phyloP scores from a whole-genome alignment of 108 stramenopile species.

The Nitzschia sp. region DNA sequence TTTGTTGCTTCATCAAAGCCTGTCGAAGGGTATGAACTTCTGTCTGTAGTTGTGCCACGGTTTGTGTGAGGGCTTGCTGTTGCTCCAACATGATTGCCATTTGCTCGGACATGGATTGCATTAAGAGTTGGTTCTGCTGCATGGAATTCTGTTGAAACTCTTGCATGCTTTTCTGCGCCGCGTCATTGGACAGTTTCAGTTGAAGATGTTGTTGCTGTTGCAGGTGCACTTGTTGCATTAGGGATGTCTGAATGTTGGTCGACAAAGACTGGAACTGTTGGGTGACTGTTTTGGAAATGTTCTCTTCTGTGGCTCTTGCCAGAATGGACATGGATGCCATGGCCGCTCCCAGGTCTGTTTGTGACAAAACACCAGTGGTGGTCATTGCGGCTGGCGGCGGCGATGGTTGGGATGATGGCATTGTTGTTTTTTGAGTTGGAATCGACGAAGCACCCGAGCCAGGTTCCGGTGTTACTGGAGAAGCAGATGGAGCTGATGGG shows the following conservation, averaged over 20 bases:
- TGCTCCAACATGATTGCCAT: conserved; percentile 17
- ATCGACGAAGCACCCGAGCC: neutral
- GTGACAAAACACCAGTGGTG: neutral
- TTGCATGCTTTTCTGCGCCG: conserved; percentile 12
- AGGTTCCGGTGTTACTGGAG: conserved; percentile 20
- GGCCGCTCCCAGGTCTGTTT: conserved; percentile 39
- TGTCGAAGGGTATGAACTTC: conserved; percentile 16
- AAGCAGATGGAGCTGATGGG: neutral
- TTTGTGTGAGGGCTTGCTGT: conserved; percentile 7
- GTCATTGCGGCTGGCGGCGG: neutral
- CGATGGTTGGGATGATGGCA: neutral
- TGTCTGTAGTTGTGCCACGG: conserved; percentile 12
- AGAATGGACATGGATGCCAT: conserved; percentile 44
- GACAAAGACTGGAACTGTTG: conserved; percentile 15
- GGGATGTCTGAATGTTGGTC: neutral
- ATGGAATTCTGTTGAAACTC: conserved; percentile 23
- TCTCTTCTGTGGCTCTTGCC: conserved; percentile 29
- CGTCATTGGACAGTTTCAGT: neutral
- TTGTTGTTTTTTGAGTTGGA: neutral
- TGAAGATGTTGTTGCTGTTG: conserved; percentile 15
- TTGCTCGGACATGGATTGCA: conserved; percentile 14
- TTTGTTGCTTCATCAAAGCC: neutral
- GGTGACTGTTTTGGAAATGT: conserved; percentile 17
- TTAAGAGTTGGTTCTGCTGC: conserved; percentile 19
- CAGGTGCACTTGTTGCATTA: neutral